Conservation (phyloP, 2,329 filamentous ascomycete genomes). For the Hypoxylon rubiginosum region DNA sequence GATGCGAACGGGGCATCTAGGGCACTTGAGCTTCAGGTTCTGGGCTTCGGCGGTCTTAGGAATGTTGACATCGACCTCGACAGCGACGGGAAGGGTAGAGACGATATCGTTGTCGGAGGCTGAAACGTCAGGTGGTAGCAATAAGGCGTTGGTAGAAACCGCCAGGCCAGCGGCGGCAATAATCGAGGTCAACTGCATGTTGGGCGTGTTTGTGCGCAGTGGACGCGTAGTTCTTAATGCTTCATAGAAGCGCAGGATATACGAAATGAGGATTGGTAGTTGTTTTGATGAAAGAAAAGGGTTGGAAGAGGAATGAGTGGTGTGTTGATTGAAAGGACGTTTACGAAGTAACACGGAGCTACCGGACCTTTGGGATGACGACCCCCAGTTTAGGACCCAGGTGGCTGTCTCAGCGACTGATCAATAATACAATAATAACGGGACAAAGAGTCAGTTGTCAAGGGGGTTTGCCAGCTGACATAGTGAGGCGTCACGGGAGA, state of each 20-base stretch:
- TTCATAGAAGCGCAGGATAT: slow-evolving; percentile 38
- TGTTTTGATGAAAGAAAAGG: slow-evolving; percentile 34
- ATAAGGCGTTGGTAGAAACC: slow-evolving; percentile 51
- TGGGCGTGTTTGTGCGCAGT: slow-evolving; percentile 26
- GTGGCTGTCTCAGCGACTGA: background rate
- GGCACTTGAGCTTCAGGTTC: slow-evolving; percentile 50
- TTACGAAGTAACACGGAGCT: background rate
- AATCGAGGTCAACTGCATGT: slow-evolving; percentile 53
- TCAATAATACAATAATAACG: background rate
- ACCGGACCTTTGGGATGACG: background rate
- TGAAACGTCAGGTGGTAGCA: slow-evolving; percentile 50
- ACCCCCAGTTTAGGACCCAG: background rate
- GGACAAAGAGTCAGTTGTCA: background rate
- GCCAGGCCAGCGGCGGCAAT: slow-evolving; percentile 54
- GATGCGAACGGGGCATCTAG: slow-evolving; percentile 48
- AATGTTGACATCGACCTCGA: slow-evolving; percentile 35
- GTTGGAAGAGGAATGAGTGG: slow-evolving; percentile 33
- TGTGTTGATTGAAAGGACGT: slow-evolving; percentile 36
- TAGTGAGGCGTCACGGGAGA: background rate
- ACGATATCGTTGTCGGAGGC: slow-evolving; percentile 45
- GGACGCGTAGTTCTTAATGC: slow-evolving; percentile 27
- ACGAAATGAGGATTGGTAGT: slow-evolving; percentile 20
- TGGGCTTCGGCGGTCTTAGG: slow-evolving; percentile 38
- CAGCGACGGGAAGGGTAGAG: slow-evolving; percentile 49
- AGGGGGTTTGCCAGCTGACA: background rate